Conservation (phyloP, 1,284 basidiomycete genomes). For the Flammula alnicola region DNA sequence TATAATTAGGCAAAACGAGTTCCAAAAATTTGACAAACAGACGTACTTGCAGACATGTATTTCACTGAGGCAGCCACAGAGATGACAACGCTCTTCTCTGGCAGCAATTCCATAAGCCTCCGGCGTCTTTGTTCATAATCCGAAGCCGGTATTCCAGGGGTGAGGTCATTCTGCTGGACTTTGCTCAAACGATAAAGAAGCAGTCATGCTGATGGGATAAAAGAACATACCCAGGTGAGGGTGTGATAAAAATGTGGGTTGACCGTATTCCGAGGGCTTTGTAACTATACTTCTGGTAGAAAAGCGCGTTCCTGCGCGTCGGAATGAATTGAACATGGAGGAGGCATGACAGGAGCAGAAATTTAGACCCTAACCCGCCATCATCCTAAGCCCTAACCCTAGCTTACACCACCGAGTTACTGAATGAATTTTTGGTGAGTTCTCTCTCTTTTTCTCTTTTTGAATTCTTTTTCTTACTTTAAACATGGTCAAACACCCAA, state of each 20-base stretch:
- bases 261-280: conserved; percentile 77
- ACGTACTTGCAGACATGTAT: conserved; percentile 87
- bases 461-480: too few species aligned
- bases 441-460: too few species aligned
- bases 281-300: conserved; percentile 20
- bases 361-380: conserved; percentile 27
- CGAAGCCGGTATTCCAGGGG: conserved; percentile 79
- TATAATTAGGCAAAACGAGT: neutral
- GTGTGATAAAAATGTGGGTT: conserved; percentile 78
- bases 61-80: conserved; percentile 83
- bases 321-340: conserved; percentile 29
- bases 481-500: too few species aligned
- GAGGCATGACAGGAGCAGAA: conserved; percentile 20
- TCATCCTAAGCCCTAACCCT: conserved; percentile 22
- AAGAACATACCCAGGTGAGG: conserved; percentile 68
- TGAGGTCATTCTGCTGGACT: conserved; percentile 72
- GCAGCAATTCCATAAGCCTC: conserved; percentile 78
- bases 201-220: neutral
- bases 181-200: conserved; percentile 14
- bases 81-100: conserved; percentile 80
- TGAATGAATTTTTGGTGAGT: too few species aligned
- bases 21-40: conserved; percentile 40
- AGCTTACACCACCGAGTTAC: too few species aligned
- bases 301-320: conserved; percentile 21
- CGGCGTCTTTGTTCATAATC: conserved; percentile 87